These are phyloP conservation scores for Mariannaea elegans DNA, from an alignment of 2,329 filamentous ascomycete genomes.

Conservation along the genomic window DNA sequence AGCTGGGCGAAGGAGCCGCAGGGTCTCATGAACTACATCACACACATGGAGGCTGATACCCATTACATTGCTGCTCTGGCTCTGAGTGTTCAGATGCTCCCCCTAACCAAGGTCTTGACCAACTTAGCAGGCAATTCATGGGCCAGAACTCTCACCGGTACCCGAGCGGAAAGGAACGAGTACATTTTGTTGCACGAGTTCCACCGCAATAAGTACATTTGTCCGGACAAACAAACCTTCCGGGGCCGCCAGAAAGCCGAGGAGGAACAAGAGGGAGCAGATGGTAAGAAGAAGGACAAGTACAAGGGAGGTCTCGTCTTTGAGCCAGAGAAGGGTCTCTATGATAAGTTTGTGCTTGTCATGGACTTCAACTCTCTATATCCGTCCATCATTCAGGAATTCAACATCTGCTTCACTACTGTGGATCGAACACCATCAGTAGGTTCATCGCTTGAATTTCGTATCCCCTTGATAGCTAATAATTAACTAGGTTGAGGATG, in stretches of 20 bases:
- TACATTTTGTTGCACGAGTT: slow-evolving; percentile 99
- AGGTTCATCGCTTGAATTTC: slow-evolving; percentile 48
- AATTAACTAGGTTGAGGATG: slow-evolving; percentile 65
- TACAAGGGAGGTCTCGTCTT: slow-evolving; percentile 99
- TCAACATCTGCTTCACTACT: slow-evolving; percentile 99
- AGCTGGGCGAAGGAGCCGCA: slow-evolving; percentile 82
- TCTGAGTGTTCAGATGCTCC: slow-evolving; percentile 88
- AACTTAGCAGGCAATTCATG: slow-evolving; percentile 98
- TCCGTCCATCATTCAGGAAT: slow-evolving; percentile 98
- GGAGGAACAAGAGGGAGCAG: slow-evolving; percentile 75
- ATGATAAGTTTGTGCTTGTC: slow-evolving; percentile 97
- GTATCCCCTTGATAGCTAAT: slow-evolving; percentile 38
- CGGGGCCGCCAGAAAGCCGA: slow-evolving; percentile 77
- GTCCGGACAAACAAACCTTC: slow-evolving; percentile 90
- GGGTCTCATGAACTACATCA: slow-evolving; percentile 91
- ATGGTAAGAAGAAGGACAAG: slow-evolving; percentile 97
- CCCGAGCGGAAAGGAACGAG: slow-evolving; percentile 95
- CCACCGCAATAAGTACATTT: slow-evolving; percentile 96
- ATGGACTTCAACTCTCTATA: slow-evolving; percentile 99
- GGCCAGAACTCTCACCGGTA: slow-evolving; percentile 95
- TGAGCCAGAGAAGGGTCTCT: slow-evolving; percentile 95
- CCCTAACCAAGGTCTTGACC: slow-evolving; percentile 92
- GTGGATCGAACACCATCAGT: slow-evolving; percentile 81
- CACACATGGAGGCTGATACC: slow-evolving; percentile 93
- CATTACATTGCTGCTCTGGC: slow-evolving; percentile 95